These are phyloP conservation scores for Aspergillus conjunctus DNA, from an alignment of 495 filamentous ascomycete species.

Conservation along the genomic window DNA sequence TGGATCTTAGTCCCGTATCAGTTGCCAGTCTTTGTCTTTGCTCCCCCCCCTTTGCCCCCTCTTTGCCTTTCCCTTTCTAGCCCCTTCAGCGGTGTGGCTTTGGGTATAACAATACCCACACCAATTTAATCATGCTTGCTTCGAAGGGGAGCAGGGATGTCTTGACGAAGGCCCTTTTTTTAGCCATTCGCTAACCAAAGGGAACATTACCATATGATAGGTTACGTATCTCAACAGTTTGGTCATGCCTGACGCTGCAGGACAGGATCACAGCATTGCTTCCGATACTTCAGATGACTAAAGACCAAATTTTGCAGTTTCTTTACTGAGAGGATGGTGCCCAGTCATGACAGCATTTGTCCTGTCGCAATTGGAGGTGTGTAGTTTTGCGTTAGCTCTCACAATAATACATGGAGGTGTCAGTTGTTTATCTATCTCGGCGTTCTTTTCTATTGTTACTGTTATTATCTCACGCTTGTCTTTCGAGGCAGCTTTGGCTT, in stretches of 20 bases:
- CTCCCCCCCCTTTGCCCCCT: conserved; percentile 15
- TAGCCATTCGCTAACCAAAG: conserved; percentile 31
- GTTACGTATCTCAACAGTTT: conserved; percentile 64
- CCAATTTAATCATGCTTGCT: conserved; percentile 14
- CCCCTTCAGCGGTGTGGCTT: conserved; percentile 29
- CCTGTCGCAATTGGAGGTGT: conserved; percentile 15
- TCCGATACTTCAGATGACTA: conserved; percentile 22
- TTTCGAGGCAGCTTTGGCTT: background rate
- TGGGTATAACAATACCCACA: conserved; percentile 25
- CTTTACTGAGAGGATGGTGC: background rate
- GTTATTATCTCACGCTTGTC: background rate
- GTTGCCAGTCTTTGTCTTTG: conserved; percentile 19
- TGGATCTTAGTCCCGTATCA: conserved; percentile 30
- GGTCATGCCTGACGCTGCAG: conserved; percentile 61
- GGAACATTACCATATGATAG: conserved; percentile 37
- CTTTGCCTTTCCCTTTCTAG: conserved; percentile 23
- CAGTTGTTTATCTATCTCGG: conserved; percentile 1
- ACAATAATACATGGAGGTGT: background rate
- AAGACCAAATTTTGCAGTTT: conserved; percentile 4
- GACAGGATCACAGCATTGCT: conserved; percentile 14
- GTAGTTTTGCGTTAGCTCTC: conserved; percentile 7
- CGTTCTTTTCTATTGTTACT: conserved; percentile 1
- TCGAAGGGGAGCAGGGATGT: conserved; percentile 11
- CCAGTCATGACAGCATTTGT: conserved; percentile 1
- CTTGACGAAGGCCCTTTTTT: conserved; percentile 1